Conservation (phyloP, 148 eudicot species). For the Beta vulgaris region DNA sequence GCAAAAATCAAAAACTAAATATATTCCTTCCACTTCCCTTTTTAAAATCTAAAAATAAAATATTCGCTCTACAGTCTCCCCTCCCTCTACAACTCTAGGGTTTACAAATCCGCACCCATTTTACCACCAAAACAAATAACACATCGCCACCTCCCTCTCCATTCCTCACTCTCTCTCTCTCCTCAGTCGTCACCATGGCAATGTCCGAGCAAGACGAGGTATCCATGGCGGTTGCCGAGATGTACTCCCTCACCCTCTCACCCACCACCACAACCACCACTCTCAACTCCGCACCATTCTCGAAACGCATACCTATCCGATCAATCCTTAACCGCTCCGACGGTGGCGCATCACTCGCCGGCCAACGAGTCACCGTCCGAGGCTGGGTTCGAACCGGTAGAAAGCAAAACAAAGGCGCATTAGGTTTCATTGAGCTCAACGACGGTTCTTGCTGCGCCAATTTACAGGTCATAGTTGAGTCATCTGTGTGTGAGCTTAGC, state of each 20-base stretch:
- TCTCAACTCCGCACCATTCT: slow-evolving; percentile 45
- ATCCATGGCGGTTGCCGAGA: too few relatives aligned
- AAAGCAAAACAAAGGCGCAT: slow-evolving; percentile 62
- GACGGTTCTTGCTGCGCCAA: slow-evolving; percentile 80
- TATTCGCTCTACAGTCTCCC: too few relatives aligned
- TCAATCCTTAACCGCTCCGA: slow-evolving; percentile 56
- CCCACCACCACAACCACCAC: slow-evolving; percentile 11
- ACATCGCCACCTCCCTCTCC: too few relatives aligned
- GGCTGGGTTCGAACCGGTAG: slow-evolving; percentile 97
- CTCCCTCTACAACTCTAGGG: too few relatives aligned
- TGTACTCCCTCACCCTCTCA: slow-evolving; percentile 24
- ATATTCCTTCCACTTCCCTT: too few relatives aligned
- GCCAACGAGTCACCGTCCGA: slow-evolving; percentile 50
- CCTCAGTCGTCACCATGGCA: too few relatives aligned
- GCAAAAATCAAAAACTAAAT: too few relatives aligned
- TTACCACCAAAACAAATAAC: too few relatives aligned
- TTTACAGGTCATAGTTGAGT: slow-evolving; percentile 64
- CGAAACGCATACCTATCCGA: slow-evolving; percentile 58
- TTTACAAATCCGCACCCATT: too few relatives aligned
- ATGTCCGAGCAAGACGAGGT: too few relatives aligned
- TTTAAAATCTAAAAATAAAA: too few relatives aligned
- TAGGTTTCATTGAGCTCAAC: slow-evolving; percentile 78
- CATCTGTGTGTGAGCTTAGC: slow-evolving; percentile 35
- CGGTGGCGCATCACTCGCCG: slow-evolving; percentile 71
- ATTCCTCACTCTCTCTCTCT: too few relatives aligned